Evolutionary conservation across 768 basidiomycete species (phyloP).

Genomic region (Boletus vermiculosoides): DNA sequence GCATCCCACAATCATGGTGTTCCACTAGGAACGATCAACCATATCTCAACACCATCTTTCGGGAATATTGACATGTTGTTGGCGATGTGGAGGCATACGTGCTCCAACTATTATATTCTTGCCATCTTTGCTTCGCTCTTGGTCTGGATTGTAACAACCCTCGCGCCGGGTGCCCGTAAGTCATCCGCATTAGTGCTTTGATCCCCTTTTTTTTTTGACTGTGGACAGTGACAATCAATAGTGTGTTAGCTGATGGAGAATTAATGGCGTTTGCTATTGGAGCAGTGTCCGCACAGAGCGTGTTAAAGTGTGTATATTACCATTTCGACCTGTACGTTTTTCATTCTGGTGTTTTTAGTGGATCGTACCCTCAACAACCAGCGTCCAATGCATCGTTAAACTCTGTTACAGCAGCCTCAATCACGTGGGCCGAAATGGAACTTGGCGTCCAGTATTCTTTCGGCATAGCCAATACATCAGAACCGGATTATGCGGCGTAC

Average conservation of each 20-base stretch:
- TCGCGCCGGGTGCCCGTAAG: slow-evolving; percentile 29
- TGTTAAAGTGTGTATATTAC: slow-evolving; percentile 22
- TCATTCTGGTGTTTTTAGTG: slow-evolving; percentile 8
- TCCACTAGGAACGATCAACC: slow-evolving; percentile 23
- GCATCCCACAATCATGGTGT: slow-evolving; percentile 16
- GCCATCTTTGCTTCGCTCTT: slow-evolving; percentile 21
- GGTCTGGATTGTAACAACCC: slow-evolving; percentile 15
- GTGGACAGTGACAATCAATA: slow-evolving; percentile 20
- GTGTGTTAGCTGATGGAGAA: slow-evolving; percentile 20
- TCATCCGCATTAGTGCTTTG: not conserved
- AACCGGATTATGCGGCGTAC: slow-evolving; percentile 16
- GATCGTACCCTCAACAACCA: not conserved
- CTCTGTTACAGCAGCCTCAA: slow-evolving; percentile 17
- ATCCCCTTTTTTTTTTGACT: not conserved
- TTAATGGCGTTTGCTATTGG: slow-evolving; percentile 26
- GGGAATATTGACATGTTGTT: slow-evolving; percentile 14
- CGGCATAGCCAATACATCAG: slow-evolving; percentile 8
- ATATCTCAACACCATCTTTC: slow-evolving; percentile 25
- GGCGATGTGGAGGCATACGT: slow-evolving; percentile 16
- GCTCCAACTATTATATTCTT: slow-evolving; percentile 25
- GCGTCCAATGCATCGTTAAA: slow-evolving; percentile 6
- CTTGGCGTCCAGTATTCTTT: slow-evolving; percentile 28
- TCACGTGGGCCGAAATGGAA: slow-evolving; percentile 27
- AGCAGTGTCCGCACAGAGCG: slow-evolving; percentile 21
- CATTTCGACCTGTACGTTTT: not conserved